Conservation (phyloP, 169 alveolate genomes). For the Cryptosporidium felis region DNA sequence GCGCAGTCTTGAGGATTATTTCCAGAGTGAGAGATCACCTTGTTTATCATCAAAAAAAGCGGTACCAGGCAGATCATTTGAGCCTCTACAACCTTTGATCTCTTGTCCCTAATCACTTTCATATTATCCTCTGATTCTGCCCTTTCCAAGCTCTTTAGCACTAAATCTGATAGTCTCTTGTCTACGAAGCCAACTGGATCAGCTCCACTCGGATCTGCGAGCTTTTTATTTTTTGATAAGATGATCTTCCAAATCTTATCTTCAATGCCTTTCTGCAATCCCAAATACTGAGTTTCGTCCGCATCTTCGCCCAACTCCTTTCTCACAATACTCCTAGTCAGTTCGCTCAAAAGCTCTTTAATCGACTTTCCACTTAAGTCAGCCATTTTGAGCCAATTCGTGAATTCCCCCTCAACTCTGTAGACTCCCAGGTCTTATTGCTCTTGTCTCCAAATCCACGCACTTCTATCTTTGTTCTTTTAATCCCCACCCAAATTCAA, state of each 20-base stretch:
- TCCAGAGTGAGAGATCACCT: background rate
- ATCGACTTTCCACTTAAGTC: background rate
- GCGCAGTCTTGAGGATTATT: background rate
- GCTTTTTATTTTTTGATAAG: background rate
- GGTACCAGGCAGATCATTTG: constrained; percentile 19
- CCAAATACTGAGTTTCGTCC: background rate
- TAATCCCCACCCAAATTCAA: too few species aligned
- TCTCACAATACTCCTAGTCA: background rate
- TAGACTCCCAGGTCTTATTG: too few species aligned
- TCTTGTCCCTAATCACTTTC: background rate
- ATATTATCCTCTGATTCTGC: background rate
- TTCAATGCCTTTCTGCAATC: background rate
- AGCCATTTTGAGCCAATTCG: too few species aligned
- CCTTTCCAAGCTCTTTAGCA: background rate
- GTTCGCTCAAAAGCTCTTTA: background rate
- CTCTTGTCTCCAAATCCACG: too few species aligned
- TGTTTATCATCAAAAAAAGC: background rate
- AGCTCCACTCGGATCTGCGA: background rate
- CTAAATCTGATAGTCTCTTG: background rate
- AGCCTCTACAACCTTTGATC: constrained; percentile 1
- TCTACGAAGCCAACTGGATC: background rate
- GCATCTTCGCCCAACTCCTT: background rate
- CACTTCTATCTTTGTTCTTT: too few species aligned
- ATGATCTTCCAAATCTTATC: constrained; percentile 14
- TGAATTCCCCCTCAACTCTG: too few species aligned